Conservation (phyloP, 2,329 filamentous ascomycete species). For the Cryphonectria carpinicola region DNA sequence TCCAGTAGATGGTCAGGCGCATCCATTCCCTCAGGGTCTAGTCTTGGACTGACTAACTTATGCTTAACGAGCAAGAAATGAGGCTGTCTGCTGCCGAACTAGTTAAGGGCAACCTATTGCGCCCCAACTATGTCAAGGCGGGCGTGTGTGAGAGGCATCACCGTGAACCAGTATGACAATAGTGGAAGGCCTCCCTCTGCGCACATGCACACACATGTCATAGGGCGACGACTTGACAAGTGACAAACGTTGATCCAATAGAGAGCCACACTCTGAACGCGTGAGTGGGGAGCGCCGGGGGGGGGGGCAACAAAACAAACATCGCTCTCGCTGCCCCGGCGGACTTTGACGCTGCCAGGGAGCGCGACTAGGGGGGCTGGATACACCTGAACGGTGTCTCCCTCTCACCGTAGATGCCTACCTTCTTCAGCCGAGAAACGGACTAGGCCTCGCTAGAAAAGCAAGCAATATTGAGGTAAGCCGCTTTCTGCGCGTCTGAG, state of each 20-base stretch:
- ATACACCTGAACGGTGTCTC: background rate
- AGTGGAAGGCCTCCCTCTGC: background rate
- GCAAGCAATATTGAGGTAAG: background rate
- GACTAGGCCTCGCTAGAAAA: background rate
- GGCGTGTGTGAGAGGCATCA: background rate
- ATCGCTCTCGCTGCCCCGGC: background rate
- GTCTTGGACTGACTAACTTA: constrained; percentile 1
- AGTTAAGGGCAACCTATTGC: no score
- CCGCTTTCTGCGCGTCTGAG: background rate
- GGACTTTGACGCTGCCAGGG: background rate
- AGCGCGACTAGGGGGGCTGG: background rate
- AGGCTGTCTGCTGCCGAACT: background rate
- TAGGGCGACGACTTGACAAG: background rate
- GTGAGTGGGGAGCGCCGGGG: background rate
- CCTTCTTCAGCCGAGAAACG: background rate
- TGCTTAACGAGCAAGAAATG: background rate
- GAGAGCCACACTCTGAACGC: background rate
- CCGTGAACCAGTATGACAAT: background rate
- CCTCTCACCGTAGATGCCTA: background rate
- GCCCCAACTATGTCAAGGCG: background rate
- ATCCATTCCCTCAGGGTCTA: background rate
- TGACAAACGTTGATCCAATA: background rate
- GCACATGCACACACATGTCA: background rate
- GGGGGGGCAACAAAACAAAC: background rate
- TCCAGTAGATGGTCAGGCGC: background rate